Evolutionary conservation across 257 asterid genomes (phyloP).

Genomic region (Ehretia macrophylla): DNA sequence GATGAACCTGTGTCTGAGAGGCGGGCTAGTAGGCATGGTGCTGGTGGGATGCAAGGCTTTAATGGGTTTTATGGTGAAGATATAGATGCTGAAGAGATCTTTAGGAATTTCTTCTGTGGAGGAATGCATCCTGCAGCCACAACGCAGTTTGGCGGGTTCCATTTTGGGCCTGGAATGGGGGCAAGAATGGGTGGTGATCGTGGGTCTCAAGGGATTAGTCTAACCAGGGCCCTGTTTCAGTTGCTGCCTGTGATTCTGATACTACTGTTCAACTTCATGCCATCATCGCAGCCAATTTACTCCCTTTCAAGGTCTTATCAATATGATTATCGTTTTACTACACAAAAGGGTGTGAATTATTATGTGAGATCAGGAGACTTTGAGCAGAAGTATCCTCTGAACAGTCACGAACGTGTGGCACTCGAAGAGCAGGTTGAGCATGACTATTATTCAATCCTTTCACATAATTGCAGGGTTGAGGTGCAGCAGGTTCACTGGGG

Average conservation of each 20-base stretch:
- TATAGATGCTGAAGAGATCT: constrained; percentile 85
- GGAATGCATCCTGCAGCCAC: constrained; percentile 75
- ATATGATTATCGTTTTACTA: constrained; percentile 43
- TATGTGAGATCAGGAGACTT: constrained; percentile 65
- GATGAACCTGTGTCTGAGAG: constrained; percentile 68
- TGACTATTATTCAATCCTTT: constrained; percentile 56
- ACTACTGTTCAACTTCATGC: constrained; percentile 73
- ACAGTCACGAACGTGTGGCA: constrained; percentile 46
- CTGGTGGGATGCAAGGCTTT: constrained; percentile 64
- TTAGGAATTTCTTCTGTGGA: constrained; percentile 87
- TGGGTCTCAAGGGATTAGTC: constrained; percentile 44
- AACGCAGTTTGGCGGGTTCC: constrained; percentile 64
- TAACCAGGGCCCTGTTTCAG: constrained; percentile 51
- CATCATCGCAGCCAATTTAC: constrained; percentile 76
- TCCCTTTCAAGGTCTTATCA: constrained; percentile 56
- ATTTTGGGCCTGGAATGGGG: constrained; percentile 80
- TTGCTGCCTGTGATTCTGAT: constrained; percentile 70
- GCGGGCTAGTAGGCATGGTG: constrained; percentile 38
- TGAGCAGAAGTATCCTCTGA: constrained; percentile 68
- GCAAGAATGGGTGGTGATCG: constrained; percentile 68
- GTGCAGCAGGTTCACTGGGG: constrained; percentile 85
- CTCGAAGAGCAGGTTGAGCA: constrained; percentile 63
- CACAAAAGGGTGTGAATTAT: constrained; percentile 78
- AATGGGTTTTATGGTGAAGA: constrained; percentile 53
- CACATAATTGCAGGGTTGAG: constrained; percentile 76